phyloP scores from a whole-genome alignment of 2,329 filamentous ascomycete species.

The Herpotrichia juniperi region DNA sequence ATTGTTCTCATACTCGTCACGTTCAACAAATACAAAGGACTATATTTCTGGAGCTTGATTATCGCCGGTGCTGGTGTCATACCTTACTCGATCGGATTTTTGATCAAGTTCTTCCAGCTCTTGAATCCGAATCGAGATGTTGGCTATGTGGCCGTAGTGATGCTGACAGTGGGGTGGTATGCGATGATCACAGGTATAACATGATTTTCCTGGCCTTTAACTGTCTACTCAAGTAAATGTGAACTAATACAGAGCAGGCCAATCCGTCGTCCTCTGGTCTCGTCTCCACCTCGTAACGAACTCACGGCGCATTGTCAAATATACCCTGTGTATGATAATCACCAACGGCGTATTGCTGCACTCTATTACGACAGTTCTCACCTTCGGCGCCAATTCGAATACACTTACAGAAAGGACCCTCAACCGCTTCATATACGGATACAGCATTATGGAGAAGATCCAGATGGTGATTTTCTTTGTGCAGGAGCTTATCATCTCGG shows the following conservation, averaged over 20 bases:
- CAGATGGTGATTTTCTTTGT: constrained; percentile 53
- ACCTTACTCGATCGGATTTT: constrained; percentile 55
- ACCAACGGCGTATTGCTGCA: constrained; percentile 60
- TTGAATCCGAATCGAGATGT: constrained; percentile 28
- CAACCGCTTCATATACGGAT: constrained; percentile 40
- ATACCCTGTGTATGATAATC: constrained; percentile 64
- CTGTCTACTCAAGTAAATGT: constrained; percentile 17
- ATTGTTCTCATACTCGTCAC: constrained; percentile 54
- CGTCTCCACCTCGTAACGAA: constrained; percentile 65
- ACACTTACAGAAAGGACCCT: constrained; percentile 21
- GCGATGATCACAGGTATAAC: constrained; percentile 59
- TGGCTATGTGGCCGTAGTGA: constrained; percentile 49
- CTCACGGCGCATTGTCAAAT: constrained; percentile 55
- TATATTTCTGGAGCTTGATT: constrained; percentile 59
- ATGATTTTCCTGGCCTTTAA: constrained; percentile 31
- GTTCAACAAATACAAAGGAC: constrained; percentile 54
- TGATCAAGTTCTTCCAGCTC: constrained; percentile 50
- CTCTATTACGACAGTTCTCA: constrained; percentile 60
- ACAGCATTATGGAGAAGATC: constrained; percentile 52
- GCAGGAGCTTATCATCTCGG: constrained; percentile 47
- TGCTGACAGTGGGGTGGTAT: constrained; percentile 62
- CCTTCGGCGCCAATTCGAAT: constrained; percentile 58
- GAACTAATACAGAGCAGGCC: constrained; percentile 49
- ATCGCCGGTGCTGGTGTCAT: constrained; percentile 52
- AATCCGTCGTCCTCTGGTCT: constrained; percentile 67